Evolutionary conservation across 2,329 filamentous ascomycete species (phyloP), one percentile per base, ranked within the genome.

Genomic region (Xylaria multiplex): DNA sequence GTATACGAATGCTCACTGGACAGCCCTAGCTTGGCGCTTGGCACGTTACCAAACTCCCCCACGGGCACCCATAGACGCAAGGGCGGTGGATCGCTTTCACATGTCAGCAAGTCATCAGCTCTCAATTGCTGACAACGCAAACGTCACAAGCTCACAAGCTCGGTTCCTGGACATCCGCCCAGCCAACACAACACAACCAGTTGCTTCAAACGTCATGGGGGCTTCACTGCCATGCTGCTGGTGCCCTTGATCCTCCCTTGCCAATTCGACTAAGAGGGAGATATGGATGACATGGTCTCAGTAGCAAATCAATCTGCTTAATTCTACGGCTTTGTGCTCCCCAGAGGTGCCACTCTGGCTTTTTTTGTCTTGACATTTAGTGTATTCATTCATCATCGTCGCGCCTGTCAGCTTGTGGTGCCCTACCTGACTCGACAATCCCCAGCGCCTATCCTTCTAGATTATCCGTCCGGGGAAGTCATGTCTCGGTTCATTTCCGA

Each of bases 41-140:
- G 58, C 58, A 19, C 27, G 37, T 13, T 30, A 49, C 46, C 22
- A 27, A 24, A 6, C 22, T 22, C 24, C 2, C 27, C 27, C 27
- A 27, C 5, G 27, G 27, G 5, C 27, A 3, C 27, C 27, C 27
- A 27, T 27, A 5, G 27, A 5, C 27, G 27, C 27, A 22, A 8
- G 30, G 14, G 30, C 22, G 57, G 59, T 60, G 59, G 66, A 59
- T 58, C 68, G 59, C 66, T 72, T 72, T 72, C 70, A 72, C 70
- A 72, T 72, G 70, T 66, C 70, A 72, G 54, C 8, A 22, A 60
- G 35, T 35, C 16, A 30, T 24, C n/a, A 16, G 27, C 49, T 13
- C n/a, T 46, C 37, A n/a, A 16, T 32, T 46, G 40, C 60, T 64
- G 63, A 57, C 58, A 46, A 56, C 50, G 62, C 59, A 69, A 67